Conservation (phyloP, 2,329 filamentous ascomycete genomes). For the Trichoderma oligosporum region DNA sequence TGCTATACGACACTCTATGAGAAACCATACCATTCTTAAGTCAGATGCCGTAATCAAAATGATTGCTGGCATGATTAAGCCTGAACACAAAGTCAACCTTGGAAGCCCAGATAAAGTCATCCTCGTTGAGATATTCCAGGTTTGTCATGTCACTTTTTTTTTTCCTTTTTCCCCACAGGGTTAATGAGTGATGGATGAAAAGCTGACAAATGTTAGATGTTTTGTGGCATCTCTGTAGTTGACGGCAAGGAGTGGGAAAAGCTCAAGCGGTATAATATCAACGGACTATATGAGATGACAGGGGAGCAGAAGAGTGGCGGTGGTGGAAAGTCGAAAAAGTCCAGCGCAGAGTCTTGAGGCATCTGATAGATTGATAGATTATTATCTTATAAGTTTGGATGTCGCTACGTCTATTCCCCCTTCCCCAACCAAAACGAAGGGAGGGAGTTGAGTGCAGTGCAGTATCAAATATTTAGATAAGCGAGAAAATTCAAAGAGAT, state of each 20-base stretch:
- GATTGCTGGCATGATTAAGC: conserved; percentile 62
- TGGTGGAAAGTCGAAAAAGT: not conserved
- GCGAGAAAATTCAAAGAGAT: too few species aligned
- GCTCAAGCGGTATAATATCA: conserved; percentile 73
- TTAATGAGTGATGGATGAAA: not conserved
- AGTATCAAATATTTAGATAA: not conserved
- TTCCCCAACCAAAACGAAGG: too few species aligned
- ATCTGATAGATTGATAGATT: not conserved
- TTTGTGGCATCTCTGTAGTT: conserved; percentile 77
- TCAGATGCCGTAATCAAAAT: conserved; percentile 67
- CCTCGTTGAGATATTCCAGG: conserved; percentile 76
- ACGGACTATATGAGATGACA: conserved; percentile 59
- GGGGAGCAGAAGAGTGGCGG: conserved; percentile 19
- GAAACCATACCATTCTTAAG: conserved; percentile 67
- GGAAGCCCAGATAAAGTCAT: conserved; percentile 73
- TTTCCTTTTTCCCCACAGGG: too few species aligned
- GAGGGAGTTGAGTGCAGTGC: too few species aligned
- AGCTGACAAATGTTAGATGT: conserved; percentile 48
- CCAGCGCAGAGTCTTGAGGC: not conserved
- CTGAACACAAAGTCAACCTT: conserved; percentile 73
- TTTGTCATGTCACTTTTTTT: conserved; percentile 34
- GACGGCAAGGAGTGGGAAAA: conserved; percentile 64
- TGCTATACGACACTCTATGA: conserved; percentile 75
- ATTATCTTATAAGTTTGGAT: not conserved
- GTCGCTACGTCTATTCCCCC: not conserved